These are phyloP conservation scores for Kwoniella bestiolae DNA, from an alignment of 768 basidiomycete species.

Conservation along the genomic window DNA sequence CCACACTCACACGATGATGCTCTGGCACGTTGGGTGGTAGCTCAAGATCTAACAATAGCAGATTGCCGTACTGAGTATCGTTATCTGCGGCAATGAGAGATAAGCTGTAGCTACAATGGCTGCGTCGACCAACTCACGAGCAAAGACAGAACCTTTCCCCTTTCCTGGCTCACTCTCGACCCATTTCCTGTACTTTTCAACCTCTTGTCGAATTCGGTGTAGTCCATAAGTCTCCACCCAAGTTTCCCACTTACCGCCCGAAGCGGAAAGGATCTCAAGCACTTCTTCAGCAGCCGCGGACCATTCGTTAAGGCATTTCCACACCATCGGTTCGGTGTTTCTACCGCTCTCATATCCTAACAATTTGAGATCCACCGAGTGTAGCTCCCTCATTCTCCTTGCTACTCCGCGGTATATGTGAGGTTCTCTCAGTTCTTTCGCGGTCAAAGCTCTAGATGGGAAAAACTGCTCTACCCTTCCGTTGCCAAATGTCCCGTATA, in stretches of 20 bases:
- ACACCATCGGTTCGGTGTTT: slow-evolving; percentile 47
- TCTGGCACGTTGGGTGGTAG: slow-evolving; percentile 64
- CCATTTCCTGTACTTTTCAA: slow-evolving; percentile 74
- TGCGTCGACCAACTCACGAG: slow-evolving; percentile 47
- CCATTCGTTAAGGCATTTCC: slow-evolving; percentile 59
- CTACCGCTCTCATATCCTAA: slow-evolving; percentile 59
- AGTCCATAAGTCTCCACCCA: slow-evolving; percentile 66
- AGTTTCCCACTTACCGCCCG: slow-evolving; percentile 48
- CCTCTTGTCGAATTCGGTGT: slow-evolving; percentile 66
- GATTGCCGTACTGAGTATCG: slow-evolving; percentile 93
- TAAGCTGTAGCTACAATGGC: background rate
- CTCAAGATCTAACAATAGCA: slow-evolving; percentile 70
- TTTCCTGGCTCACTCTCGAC: slow-evolving; percentile 66
- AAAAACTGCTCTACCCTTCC: slow-evolving; percentile 96
- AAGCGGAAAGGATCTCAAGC: slow-evolving; percentile 62
- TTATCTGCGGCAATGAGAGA: slow-evolving; percentile 68
- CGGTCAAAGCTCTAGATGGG: slow-evolving; percentile 77
- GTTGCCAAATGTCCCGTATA: slow-evolving; percentile 94
- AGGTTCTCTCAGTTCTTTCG: slow-evolving; percentile 76
- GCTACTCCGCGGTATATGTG: slow-evolving; percentile 82
- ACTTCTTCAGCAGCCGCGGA: slow-evolving; percentile 72
- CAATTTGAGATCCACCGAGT: slow-evolving; percentile 79
- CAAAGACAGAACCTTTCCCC: slow-evolving; percentile 65
- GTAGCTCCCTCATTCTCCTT: slow-evolving; percentile 93
- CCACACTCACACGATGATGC: slow-evolving; percentile 71